Evolutionary conservation across 768 basidiomycete genomes (phyloP).

Genomic region (Pluteus cervinus): DNA sequence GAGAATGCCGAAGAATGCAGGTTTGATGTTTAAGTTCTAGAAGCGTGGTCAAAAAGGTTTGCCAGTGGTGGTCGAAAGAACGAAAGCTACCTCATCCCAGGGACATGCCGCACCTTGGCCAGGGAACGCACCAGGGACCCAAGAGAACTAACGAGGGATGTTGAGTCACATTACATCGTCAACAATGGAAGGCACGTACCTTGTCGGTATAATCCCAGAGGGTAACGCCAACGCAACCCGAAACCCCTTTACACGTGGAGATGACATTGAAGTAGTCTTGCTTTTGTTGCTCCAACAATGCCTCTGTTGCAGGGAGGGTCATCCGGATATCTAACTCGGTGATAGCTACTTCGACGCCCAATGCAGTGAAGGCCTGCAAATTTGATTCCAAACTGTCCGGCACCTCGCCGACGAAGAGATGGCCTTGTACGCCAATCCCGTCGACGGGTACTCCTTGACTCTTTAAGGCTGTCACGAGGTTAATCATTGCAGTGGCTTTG

Average conservation of each 20-base stretch:
- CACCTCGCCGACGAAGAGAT: slow-evolving; percentile 54
- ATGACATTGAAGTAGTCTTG: slow-evolving; percentile 53
- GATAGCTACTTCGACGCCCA: slow-evolving; percentile 63
- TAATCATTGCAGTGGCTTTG: slow-evolving; percentile 51
- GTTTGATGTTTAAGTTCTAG: no score
- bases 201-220: slow-evolving; percentile 43
- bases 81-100: slow-evolving; percentile 35
- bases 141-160: slow-evolving; percentile 25
- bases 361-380: slow-evolving; percentile 45
- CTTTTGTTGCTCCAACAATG: slow-evolving; percentile 46
- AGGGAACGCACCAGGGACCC: slow-evolving; percentile 29
- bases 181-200: slow-evolving; percentile 11
- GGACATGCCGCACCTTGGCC: slow-evolving; percentile 33
- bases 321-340: slow-evolving; percentile 67
- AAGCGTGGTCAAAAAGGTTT: no score
- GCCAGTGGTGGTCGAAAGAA: no score
- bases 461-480: slow-evolving; percentile 43
- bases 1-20: no score
- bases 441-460: slow-evolving; percentile 46
- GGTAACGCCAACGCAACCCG: slow-evolving; percentile 37
- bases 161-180: neutral
- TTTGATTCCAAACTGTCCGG: slow-evolving; percentile 41
- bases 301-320: slow-evolving; percentile 43
- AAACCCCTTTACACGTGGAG: slow-evolving; percentile 41
- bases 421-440: slow-evolving; percentile 56